Conservation (phyloP, 2,329 filamentous ascomycete species). For the Fusarium sp. region DNA sequence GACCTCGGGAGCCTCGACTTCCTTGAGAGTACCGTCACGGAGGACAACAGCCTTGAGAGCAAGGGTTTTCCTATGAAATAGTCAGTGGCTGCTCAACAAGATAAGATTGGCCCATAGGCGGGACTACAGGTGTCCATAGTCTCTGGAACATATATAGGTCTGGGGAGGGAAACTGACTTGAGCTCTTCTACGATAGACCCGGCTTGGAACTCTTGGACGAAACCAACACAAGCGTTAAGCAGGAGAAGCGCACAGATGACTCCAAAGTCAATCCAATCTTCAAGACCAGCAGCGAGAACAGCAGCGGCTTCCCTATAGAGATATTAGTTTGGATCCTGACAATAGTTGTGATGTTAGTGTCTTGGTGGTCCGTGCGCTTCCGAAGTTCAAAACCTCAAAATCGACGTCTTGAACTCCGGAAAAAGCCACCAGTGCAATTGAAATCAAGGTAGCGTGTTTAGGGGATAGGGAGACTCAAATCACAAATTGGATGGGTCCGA, state of each 20-base stretch:
- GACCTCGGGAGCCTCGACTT: constrained; percentile 83
- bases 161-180: not conserved
- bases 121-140: too few relatives aligned
- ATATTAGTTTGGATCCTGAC: too few relatives aligned
- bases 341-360: too few relatives aligned
- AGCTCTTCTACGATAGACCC: not conserved
- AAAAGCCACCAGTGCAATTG: too few relatives aligned
- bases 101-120: too few relatives aligned
- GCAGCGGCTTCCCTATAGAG: constrained; percentile 62
- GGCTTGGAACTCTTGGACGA: constrained; percentile 85
- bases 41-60: constrained; percentile 88
- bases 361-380: too few relatives aligned
- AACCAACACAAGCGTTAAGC: constrained; percentile 86
- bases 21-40: constrained; percentile 77
- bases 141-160: too few relatives aligned
- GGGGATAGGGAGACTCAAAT: too few relatives aligned
- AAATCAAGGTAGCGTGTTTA: too few relatives aligned
- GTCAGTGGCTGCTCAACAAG: too few relatives aligned
- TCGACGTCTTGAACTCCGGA: too few relatives aligned
- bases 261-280: constrained; percentile 93
- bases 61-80: not conserved
- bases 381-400: too few relatives aligned
- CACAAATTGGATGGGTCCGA: constrained; percentile 91
- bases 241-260: constrained; percentile 85
- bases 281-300: constrained; percentile 81